Evolutionary conservation across 2,329 filamentous ascomycete genomes (phyloP).

Genomic region (Fusarium sp.): DNA sequence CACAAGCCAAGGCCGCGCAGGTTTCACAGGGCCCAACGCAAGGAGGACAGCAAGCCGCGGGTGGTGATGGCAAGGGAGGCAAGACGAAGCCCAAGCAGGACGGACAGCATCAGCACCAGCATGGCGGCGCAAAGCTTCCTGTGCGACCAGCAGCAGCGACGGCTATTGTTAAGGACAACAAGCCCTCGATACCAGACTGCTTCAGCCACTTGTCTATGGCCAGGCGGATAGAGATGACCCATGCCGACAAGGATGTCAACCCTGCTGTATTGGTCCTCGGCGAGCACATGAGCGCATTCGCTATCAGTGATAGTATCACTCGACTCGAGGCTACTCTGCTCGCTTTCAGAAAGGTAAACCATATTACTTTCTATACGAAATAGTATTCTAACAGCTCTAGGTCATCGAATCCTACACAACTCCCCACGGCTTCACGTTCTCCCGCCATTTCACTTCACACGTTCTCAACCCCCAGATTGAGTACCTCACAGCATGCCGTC

Average conservation of each 20-base stretch:
- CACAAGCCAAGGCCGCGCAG: slow-evolving; percentile 75
- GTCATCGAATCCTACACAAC: slow-evolving; percentile 95
- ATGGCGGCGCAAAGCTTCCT: slow-evolving; percentile 55
- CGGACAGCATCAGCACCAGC: slow-evolving; percentile 50
- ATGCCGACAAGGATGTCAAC: slow-evolving; percentile 84
- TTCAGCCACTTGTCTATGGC: slow-evolving; percentile 88
- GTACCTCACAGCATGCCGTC: slow-evolving; percentile 92
- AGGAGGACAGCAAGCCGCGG: slow-evolving; percentile 55
- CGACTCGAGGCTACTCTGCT: slow-evolving; percentile 89
- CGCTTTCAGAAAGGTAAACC: slow-evolving; percentile 84
- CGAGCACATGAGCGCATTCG: slow-evolving; percentile 90
- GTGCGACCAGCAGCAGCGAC: slow-evolving; percentile 54
- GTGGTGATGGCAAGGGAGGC: slow-evolving; percentile 61
- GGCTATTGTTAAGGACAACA: slow-evolving; percentile 65
- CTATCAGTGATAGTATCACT: slow-evolving; percentile 89
- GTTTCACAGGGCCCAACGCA: slow-evolving; percentile 58
- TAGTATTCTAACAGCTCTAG: slow-evolving; percentile 59
- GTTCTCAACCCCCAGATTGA: slow-evolving; percentile 95
- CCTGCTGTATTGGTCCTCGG: slow-evolving; percentile 88
- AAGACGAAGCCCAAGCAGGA: slow-evolving; percentile 66
- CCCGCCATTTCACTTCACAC: slow-evolving; percentile 92
- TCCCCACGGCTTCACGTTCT: slow-evolving; percentile 85
- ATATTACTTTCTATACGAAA: slow-evolving; percentile 22
- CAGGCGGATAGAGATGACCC: slow-evolving; percentile 67
- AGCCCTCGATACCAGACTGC: slow-evolving; percentile 75